A percentile compares a stretch with the other conserved stretches of the same genome.
Evolutionary conservation across 2,329 filamentous ascomycete genomes (phyloP).

Genomic region (Tolypocladium guangdongense): DNA sequence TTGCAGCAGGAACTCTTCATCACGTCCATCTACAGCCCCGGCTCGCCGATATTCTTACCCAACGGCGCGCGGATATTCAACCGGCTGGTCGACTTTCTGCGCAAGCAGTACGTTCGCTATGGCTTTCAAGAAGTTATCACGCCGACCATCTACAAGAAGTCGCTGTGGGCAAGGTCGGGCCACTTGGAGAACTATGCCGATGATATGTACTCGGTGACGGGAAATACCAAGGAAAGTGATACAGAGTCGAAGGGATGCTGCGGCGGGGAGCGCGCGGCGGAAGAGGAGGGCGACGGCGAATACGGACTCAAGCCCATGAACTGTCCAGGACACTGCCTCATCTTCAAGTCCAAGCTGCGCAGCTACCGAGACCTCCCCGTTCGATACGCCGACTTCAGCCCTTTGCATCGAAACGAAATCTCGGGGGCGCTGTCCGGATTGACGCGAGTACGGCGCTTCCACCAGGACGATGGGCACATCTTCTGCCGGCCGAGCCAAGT

Average conservation of each 20-base stretch:
- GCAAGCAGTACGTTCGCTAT: slow-evolving; percentile 73
- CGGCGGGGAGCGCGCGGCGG: slow-evolving; percentile 15
- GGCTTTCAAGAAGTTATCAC: slow-evolving; percentile 85
- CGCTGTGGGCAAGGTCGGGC: slow-evolving; percentile 74
- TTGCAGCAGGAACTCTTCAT: slow-evolving; percentile 67
- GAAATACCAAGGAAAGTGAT: slow-evolving; percentile 23
- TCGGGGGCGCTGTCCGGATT: slow-evolving; percentile 73
- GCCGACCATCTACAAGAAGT: slow-evolving; percentile 83
- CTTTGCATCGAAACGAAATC: slow-evolving; percentile 77
- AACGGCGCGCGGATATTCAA: slow-evolving; percentile 77
- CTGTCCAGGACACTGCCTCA: slow-evolving; percentile 77
- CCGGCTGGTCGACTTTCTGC: slow-evolving; percentile 69
- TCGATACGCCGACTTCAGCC: slow-evolving; percentile 78
- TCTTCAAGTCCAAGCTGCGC: slow-evolving; percentile 63
- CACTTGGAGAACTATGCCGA: slow-evolving; percentile 86
- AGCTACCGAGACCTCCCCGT: slow-evolving; percentile 75
- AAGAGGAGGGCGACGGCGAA: slow-evolving; percentile 54
- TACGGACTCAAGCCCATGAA: slow-evolving; percentile 92
- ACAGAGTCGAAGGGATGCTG: slow-evolving; percentile 14
- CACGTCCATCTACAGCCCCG: slow-evolving; percentile 69
- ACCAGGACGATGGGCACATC: slow-evolving; percentile 86
- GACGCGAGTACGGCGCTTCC: slow-evolving; percentile 75
- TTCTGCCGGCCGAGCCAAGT: slow-evolving; percentile 76
- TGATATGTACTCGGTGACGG: slow-evolving; percentile 79
- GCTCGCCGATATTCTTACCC: slow-evolving; percentile 75